Base-by-base conservation (phyloP, 2,329 filamentous ascomycete species). In the Chaetomium olivaceum region DNA sequence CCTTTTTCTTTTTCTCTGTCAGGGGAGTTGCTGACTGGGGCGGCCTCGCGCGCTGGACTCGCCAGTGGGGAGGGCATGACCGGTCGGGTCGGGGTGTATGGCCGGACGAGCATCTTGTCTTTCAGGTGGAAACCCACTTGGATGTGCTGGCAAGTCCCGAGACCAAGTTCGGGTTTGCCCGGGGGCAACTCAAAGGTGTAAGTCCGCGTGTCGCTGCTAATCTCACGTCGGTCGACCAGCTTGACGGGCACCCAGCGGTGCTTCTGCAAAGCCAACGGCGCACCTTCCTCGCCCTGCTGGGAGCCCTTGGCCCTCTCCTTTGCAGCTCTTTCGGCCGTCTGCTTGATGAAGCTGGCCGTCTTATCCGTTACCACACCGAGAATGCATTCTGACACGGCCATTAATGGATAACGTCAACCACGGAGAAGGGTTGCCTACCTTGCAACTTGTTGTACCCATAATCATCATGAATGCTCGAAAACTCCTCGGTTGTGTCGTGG, bases 61-160 rank as follows among this genome's bases (percentile, higher is more conserved):
- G 50, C 11, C n/a, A 52, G n/a, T 3, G 52, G 23, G 12, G 27
- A 70, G 67, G 66, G 71, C 0, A 80, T 72, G 4, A 83, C 69
- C 0, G 83, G 83, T 12, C 78, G 73, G 0, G 80, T 82, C 0
- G 83, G 83, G 0, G 83, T 84, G 70, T 85, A 85, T 0, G 77
- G 76, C 1, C 83, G 78, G 14, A 83, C 77, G 12, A 85, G 75
- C 76, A 85, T 81, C 59, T 78, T 77, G 68, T 85, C 82, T 51
- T 76, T 71, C 65, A 85, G 76, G 65, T 86, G 82, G 69, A 85
- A 84, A 2, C 83, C 83, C 9, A 85, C 67, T 62, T 83, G 78
- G 25, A 86, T 73, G 68, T 86, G 83, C 70, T 86, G 81, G 61
- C 83, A 82, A 0, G 81, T 85, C 19, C 77, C 77, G 0, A 85